phyloP scores from a whole-genome alignment of 2,329 filamentous ascomycete species.

The Tothia fuscella region DNA sequence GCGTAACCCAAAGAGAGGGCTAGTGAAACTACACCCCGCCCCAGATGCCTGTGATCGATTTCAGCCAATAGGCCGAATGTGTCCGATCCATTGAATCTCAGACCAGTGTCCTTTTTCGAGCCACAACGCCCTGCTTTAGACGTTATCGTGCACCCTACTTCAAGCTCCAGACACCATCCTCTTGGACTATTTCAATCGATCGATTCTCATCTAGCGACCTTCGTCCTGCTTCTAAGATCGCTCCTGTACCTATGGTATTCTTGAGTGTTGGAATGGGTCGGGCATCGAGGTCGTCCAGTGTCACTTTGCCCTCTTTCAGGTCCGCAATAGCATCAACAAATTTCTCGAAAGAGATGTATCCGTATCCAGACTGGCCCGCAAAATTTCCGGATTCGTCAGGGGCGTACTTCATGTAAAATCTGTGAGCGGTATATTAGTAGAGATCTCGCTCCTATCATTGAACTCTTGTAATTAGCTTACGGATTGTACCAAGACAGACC shows the following conservation, averaged over 20 bases:
- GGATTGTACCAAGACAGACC: constrained; percentile 76
- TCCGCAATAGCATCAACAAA: constrained; percentile 79
- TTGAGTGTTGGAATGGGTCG: constrained; percentile 72
- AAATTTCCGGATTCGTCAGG: constrained; percentile 95
- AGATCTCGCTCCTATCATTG: neutral
- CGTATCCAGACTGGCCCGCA: constrained; percentile 79
- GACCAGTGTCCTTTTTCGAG: no score
- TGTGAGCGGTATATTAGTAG: constrained; percentile 14
- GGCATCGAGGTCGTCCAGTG: constrained; percentile 63
- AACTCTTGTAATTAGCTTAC: constrained; percentile 24
- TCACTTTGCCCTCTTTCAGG: constrained; percentile 62
- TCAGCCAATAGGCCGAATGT: no score
- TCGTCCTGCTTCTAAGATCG: constrained; percentile 79
- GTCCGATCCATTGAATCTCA: no score
- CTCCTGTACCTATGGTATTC: constrained; percentile 85
- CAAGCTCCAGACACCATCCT: constrained; percentile 57
- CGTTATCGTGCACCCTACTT: constrained; percentile 32
- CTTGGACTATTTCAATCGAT: constrained; percentile 60
- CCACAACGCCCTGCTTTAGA: no score
- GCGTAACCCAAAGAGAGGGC: no score
- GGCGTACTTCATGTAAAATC: constrained; percentile 87
- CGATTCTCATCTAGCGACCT: constrained; percentile 73
- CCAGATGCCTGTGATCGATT: no score
- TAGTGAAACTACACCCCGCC: no score
- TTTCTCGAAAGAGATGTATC: constrained; percentile 91